Conservation (phyloP, 306 rosid genomes). For the Lathyrus sativus region DNA sequence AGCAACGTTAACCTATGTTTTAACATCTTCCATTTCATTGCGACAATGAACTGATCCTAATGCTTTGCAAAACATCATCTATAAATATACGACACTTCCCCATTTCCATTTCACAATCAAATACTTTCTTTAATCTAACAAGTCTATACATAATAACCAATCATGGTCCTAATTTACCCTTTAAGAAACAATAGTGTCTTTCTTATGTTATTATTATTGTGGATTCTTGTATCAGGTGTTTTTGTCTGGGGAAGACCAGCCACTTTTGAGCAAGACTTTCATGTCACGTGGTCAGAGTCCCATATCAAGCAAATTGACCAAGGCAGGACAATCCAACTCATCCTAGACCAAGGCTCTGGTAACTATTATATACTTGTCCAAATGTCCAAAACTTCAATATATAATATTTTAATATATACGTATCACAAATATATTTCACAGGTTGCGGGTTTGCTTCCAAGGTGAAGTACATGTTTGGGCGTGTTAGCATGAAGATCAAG, state of each 20-base stretch:
- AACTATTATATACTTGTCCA: conserved; percentile 26
- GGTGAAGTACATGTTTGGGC: conserved; percentile 74
- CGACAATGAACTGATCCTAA: conserved; percentile 18
- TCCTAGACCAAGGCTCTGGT: conserved; percentile 89
- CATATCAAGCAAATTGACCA: conserved; percentile 78
- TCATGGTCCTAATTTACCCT: conserved; percentile 42
- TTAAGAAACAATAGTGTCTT: conserved; percentile 17
- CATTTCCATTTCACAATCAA: conserved; percentile 37
- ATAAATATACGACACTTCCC: conserved; percentile 39
- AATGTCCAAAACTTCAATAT: not conserved
- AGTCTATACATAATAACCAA: not conserved
- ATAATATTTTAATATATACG: no score
- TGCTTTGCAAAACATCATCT: conserved; percentile 6
- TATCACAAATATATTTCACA: conserved; percentile 22
- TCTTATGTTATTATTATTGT: conserved; percentile 34
- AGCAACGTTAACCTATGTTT: conserved; percentile 49
- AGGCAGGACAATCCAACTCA: conserved; percentile 80
- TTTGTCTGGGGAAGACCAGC: conserved; percentile 68
- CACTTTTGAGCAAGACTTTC: conserved; percentile 71
- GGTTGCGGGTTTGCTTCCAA: conserved; percentile 93
- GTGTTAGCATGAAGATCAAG: conserved; percentile 96
- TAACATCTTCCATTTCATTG: conserved; percentile 43
- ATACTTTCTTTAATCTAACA: conserved; percentile 2
- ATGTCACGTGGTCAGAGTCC: conserved; percentile 68
- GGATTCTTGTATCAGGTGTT: conserved; percentile 34